Evolutionary conservation across 2,329 filamentous ascomycete species (phyloP), one percentile per base, ranked within the genome.

Genomic region (Fusarium begoniae): DNA sequence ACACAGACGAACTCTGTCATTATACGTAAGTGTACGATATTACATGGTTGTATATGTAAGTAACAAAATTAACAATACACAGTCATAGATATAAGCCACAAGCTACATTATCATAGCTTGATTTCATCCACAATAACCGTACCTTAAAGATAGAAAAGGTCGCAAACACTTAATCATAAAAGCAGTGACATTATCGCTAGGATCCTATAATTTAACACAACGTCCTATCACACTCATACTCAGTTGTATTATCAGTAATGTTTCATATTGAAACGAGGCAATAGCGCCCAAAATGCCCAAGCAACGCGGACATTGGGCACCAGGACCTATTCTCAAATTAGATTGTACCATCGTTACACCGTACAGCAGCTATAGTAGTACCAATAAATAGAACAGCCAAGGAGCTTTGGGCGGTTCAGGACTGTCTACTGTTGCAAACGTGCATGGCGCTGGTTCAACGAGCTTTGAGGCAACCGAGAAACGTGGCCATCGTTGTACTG

Each of bases 181-280:
- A 41, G 35, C 20, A 55, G 20, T 55, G 8, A 28, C 24, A 55
- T 20, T 41, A 30, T n/a, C n/a, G 28, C 14, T 51, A n/a, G 18
- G 41, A n/a, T 60, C 32, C 30, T 38, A 35, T 54, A 40, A 61
- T 47, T 40, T 41, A 24, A 38, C 28, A 28, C 38, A 17, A 20
- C 8, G 22, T 26, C 41, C 37, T 66, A 61, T 57, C 26, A 43
- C 18, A 56, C 24, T 22, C 37, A 24, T 24, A 17, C 28, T 26
- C 18, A 43, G 45, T 22, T 58, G 54, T 61, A 45, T 28, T 28
- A 50, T 54, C 26, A 38, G 41, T 45, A 26, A 54, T 47, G 70
- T 54, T 60, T 64, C n/a, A 55, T 30, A 30, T 47, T 70, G 50
- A 70, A 70, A 66, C 66, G 30, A 48, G 38, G 56, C 45, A 28